Evolutionary conservation across 1,139 yeast genomes (phyloP).

Genomic region (Protomyces arabidopsidicola): DNA sequence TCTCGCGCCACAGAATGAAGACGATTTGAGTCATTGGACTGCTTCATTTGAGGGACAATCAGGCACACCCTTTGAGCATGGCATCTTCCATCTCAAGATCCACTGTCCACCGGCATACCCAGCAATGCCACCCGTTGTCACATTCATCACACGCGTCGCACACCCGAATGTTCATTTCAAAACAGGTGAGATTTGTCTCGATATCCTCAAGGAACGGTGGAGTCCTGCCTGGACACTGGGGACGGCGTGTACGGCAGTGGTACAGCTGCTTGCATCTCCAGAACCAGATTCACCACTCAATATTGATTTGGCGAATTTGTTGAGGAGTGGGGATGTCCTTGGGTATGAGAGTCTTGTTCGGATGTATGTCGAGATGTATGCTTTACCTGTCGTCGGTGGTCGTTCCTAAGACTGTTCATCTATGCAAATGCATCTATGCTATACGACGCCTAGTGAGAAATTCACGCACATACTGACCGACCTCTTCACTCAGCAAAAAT

Average conservation of each 20-base stretch:
- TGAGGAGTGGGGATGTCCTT: constrained; percentile 51
- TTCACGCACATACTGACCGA: constrained; percentile 67
- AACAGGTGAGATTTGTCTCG: constrained; percentile 82
- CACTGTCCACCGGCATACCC: constrained; percentile 59
- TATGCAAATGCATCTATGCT: neutral
- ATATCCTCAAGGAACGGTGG: constrained; percentile 64
- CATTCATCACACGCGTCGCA: constrained; percentile 53
- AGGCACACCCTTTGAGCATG: constrained; percentile 51
- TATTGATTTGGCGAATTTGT: constrained; percentile 76
- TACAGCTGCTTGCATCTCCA: constrained; percentile 65
- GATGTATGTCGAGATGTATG: constrained; percentile 52
- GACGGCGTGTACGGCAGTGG: constrained; percentile 65
- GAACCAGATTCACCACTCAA: constrained; percentile 85
- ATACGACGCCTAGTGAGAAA: constrained; percentile 47
- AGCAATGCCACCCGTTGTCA: constrained; percentile 59
- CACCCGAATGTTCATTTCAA: constrained; percentile 68
- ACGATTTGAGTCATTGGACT: constrained; percentile 52
- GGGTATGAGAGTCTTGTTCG: constrained; percentile 61
- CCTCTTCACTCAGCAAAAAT: constrained; percentile 69
- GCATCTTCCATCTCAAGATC: constrained; percentile 56
- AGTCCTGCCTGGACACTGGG: constrained; percentile 84
- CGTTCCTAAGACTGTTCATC: neutral
- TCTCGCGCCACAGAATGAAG: constrained; percentile 36
- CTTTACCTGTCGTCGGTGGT: constrained; percentile 30
- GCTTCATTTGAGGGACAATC: constrained; percentile 53